Percentiles rank a stretch among this genome's conserved stretches.
These are phyloP conservation scores for Purshia tridentata DNA, from an alignment of 306 rosid genomes.

Conservation along the genomic window DNA sequence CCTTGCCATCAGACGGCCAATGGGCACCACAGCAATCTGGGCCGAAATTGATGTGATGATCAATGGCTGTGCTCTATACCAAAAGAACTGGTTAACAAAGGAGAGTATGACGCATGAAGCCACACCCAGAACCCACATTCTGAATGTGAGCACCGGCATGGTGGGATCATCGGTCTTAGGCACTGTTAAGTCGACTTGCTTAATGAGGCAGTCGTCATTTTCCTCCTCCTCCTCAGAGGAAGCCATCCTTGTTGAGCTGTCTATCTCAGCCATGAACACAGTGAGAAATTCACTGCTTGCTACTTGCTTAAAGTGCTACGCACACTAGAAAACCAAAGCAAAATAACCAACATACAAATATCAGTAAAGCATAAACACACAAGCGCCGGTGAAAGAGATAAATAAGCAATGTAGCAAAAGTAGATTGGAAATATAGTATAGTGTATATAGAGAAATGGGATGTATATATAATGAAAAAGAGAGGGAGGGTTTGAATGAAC, in stretches of 20 bases:
- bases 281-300: too few relatives aligned
- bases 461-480: background rate
- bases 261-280: conserved; percentile 5
- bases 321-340: too few relatives aligned
- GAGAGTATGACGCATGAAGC: conserved; percentile 60
- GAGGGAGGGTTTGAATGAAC: background rate
- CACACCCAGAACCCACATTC: conserved; percentile 87
- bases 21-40: conserved; percentile 89
- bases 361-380: too few relatives aligned
- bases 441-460: too few relatives aligned
- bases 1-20: conserved; percentile 80
- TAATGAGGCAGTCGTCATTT: conserved; percentile 41
- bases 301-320: too few relatives aligned
- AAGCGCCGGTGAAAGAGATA: too few relatives aligned
- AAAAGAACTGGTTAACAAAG: conserved; percentile 84
- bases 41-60: conserved; percentile 58
- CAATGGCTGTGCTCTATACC: conserved; percentile 83
- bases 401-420: background rate
- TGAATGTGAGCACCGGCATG: conserved; percentile 61
- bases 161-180: conserved; percentile 74
- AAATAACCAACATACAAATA: background rate
- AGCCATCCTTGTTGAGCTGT: background rate
- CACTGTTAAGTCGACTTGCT: conserved; percentile 74
- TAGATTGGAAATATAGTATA: too few relatives aligned
- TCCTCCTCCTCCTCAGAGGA: conserved; percentile 19